Evolutionary conservation across 2,329 filamentous ascomycete species (phyloP).

Genomic region (Xylariomycetidae sp.): DNA sequence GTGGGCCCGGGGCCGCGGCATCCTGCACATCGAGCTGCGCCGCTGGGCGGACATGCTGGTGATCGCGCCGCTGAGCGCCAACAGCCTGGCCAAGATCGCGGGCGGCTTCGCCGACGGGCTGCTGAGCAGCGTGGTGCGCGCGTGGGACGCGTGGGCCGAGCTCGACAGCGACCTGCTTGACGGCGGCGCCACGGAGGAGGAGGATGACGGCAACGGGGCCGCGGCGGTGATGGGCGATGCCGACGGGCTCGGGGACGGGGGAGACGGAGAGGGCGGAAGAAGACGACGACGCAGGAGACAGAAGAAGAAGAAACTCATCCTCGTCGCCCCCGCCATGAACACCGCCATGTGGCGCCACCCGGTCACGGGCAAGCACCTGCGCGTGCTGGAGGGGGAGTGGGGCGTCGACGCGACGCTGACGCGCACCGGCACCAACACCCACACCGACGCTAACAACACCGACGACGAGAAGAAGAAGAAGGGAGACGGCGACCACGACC

Average conservation of each 20-base stretch:
- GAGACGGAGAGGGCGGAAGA: neutral
- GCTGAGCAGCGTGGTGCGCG: conserved; percentile 66
- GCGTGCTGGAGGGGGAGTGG: conserved; percentile 69
- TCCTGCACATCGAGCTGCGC: conserved; percentile 85
- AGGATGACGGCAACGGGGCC: neutral
- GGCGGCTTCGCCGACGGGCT: conserved; percentile 74
- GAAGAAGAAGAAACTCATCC: conserved; percentile 54
- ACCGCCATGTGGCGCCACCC: conserved; percentile 87
- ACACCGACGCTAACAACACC: neutral
- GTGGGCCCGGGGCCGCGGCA: conserved; percentile 72
- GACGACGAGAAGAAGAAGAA: conserved; percentile 4
- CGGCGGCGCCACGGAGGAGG: neutral
- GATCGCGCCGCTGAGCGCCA: conserved; percentile 76
- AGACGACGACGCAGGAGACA: conserved; percentile 5
- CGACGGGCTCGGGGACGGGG: neutral
- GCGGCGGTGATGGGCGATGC: conserved; percentile 2
- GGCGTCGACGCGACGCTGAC: conserved; percentile 43
- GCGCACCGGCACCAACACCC: conserved; percentile 2
- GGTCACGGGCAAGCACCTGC: conserved; percentile 66
- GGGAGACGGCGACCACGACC: conserved; percentile 21
- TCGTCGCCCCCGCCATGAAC: conserved; percentile 73
- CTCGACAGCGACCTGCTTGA: conserved; percentile 36
- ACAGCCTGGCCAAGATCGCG: conserved; percentile 77
- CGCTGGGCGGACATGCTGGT: conserved; percentile 73
- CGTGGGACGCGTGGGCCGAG: conserved; percentile 74